phyloP scores from a whole-genome alignment of 768 basidiomycete species.

The Naganishia randhawae region DNA sequence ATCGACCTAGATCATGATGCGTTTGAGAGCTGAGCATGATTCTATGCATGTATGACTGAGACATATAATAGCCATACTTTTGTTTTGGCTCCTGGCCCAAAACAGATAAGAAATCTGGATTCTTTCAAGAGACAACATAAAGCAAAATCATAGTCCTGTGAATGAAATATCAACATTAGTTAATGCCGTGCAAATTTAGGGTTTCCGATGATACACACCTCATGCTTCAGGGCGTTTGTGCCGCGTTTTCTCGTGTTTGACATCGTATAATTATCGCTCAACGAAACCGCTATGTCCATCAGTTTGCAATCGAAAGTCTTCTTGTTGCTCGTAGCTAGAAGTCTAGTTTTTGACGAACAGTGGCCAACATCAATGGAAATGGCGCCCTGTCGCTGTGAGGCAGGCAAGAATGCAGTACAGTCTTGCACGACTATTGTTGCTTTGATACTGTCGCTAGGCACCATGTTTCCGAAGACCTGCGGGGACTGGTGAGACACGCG shows the following conservation, averaged over 20 bases:
- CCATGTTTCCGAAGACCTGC: slow-evolving; percentile 85
- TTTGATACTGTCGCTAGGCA: slow-evolving; percentile 79
- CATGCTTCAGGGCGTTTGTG: background rate
- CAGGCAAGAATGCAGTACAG: slow-evolving; percentile 62
- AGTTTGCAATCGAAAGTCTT: background rate
- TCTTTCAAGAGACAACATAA: background rate
- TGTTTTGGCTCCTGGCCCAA: background rate
- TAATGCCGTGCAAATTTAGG: background rate
- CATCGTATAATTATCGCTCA: background rate
- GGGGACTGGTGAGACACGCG: background rate
- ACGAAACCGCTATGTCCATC: slow-evolving; percentile 7
- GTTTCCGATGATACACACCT: background rate
- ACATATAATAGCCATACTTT: background rate
- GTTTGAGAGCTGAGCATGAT: background rate
- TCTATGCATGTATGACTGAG: background rate
- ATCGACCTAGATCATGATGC: background rate
- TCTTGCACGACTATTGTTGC: slow-evolving; percentile 65
- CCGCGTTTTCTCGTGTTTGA: background rate
- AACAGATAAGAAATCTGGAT: background rate
- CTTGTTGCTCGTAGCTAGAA: background rate
- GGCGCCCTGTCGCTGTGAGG: slow-evolving; percentile 42
- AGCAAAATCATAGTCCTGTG: slow-evolving; percentile 10
- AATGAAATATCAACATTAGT: background rate
- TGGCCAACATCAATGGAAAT: slow-evolving; percentile 24
- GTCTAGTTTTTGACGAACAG: background rate